phyloP scores from a whole-genome alignment of 495 filamentous ascomycete species.

The Thermothielavioides terrestris region DNA sequence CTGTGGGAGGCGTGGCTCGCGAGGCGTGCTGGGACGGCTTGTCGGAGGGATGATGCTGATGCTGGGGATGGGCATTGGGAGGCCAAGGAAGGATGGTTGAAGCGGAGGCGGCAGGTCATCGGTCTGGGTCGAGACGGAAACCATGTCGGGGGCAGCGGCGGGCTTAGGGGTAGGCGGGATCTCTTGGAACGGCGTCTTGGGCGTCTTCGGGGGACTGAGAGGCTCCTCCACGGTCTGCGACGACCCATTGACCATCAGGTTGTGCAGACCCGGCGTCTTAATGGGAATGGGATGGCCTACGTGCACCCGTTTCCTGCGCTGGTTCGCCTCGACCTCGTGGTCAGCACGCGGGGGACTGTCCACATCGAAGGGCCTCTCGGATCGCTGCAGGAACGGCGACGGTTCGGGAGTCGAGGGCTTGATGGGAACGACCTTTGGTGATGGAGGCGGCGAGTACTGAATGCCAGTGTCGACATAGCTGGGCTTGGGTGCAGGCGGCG shows the following conservation, averaged over 20 bases:
- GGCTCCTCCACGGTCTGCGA: slow-evolving; percentile 64
- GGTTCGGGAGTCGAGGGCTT: slow-evolving; percentile 38
- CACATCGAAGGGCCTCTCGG: slow-evolving; percentile 28
- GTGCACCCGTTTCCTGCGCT: slow-evolving; percentile 56
- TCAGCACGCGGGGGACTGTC: slow-evolving; percentile 39
- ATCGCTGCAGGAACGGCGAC: slow-evolving; percentile 14
- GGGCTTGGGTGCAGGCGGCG: slow-evolving; percentile 13
- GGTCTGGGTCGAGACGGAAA: slow-evolving; percentile 65
- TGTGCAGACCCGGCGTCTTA: slow-evolving; percentile 22
- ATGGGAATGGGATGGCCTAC: slow-evolving; percentile 34
- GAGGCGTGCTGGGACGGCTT: slow-evolving; percentile 45
- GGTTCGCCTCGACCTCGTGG: slow-evolving; percentile 60
- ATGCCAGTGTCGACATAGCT: slow-evolving; percentile 64
- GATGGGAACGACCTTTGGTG: slow-evolving; percentile 45
- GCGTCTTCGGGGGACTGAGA: slow-evolving; percentile 60
- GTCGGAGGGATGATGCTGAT: slow-evolving; percentile 54
- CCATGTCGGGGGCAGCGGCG: slow-evolving; percentile 22
- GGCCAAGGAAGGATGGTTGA: slow-evolving; percentile 23
- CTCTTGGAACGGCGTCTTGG: slow-evolving; percentile 41
- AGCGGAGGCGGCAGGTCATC: slow-evolving; percentile 33
- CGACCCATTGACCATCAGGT: slow-evolving; percentile 58
- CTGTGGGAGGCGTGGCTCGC: slow-evolving; percentile 45
- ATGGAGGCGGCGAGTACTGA: slow-evolving; percentile 75
- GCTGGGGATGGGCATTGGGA: slow-evolving; percentile 45
- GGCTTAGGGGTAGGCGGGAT: slow-evolving; percentile 19